Evolutionary conservation across 768 basidiomycete species (phyloP), one percentile per base, ranked within the genome.

Genomic region (Trametes sanguinea): DNA sequence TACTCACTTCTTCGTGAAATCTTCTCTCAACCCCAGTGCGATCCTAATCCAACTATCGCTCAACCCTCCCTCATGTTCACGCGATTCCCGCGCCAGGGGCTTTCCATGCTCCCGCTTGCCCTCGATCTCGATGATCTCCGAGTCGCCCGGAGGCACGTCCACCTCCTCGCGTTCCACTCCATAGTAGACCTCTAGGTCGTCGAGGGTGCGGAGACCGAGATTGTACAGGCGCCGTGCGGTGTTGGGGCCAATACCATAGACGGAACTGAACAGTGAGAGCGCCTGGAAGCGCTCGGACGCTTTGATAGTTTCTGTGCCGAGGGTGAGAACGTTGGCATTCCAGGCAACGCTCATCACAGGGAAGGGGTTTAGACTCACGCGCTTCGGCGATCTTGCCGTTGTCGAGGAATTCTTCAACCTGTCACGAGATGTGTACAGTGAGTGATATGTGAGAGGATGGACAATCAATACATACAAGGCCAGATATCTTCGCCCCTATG

Each of bases 171-270:
- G 39, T 14, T 57, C 54, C 33, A 81, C 78, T 57, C 83, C 84
- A 69, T 88, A 90, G 68, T 87, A 87, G 43, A 80, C 76, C 62
- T 87, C 84, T 48, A 95, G 80, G 69, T 92, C 86, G 4, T 84
- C 80, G 6, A 93, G 70, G 0, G 84, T 88, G 37, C 90, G 84
- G 46, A 92, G 72, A 2, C 88, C 88, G 45, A 81, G 76, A 35
- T 82, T 81, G 70, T 87, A 90, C 4, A 92, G 78, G 42, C 80
- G 76, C 6, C 85, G 81, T 6, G 92, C 89, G 6, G 81, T 89
- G n/a, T 76, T 72, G 0, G 91, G 79, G 6, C 92, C 92, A 37
- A 94, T 86, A 8, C 90, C 87, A 56, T 94, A 85, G 57, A 94
- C 74, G 5, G 82, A 77, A 13, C 81, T 76, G 68, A 94, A 90